Evolutionary conservation across 75 land plant genomes (phyloP), one percentile per base, ranked within the genome.

Genomic region (Pseudotsuga menziesii): DNA sequence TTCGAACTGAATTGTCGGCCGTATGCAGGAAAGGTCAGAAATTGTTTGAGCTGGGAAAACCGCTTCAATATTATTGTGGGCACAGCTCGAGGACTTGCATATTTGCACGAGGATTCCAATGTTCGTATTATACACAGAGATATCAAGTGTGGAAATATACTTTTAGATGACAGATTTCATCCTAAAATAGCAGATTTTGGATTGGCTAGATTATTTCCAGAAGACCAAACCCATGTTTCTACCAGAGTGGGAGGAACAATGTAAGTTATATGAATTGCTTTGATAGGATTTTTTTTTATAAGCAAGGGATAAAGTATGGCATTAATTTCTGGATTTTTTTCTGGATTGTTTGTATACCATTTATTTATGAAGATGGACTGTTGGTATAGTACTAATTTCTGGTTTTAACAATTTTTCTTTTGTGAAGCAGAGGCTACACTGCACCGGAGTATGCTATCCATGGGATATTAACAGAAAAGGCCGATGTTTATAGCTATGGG

Each of bases 71-170:
- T 82, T 7, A 80, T 83, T 57, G 72, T 82, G 14, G 86, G 86
- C 67, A 78, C 64, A 16, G 86, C 86, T 52, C 58, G 76, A 58
- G 86, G 86, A 2, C 67, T 85, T 57, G 79, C 77, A 5, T 85
- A 85, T 62, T 35, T 85, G 12, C 86, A 85, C 58, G 79, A 77
- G 22, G 56, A 78, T 13, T 85, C 84, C 32, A 85, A 77, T 41
- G 22, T 72, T 39, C 84, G 80, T 19, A 82, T 85, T 27, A 82
- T 85, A 22, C 86, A 85, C 61, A 72, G 86, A 35, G 86, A 85
- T 78, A 85, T 85, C 62, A 85, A 85, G 76, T 61, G 80, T 5
- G 74, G 79, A 69, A 85, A 85, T 35, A 82, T 85, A 27, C 77
- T 85, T 11, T 71, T 85, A 39, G 84, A 72, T 29, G 57, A 73